Base-by-base conservation (phyloP, 1,284 basidiomycete species). In the Thecaphora frezii region DNA sequence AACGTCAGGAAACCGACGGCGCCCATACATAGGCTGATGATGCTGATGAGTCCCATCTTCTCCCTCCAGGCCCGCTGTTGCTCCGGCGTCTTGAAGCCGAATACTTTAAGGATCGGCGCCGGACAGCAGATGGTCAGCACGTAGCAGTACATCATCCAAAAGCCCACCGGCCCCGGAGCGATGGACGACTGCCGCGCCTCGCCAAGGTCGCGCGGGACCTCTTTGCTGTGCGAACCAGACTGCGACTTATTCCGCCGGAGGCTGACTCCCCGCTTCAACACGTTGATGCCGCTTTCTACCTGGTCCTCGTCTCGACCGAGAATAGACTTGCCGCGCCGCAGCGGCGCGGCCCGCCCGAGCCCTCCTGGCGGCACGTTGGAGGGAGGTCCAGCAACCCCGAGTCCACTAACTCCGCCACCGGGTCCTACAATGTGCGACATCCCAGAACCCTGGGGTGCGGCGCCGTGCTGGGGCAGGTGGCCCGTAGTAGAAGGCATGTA, bases 1-100 rank as follows among this genome's bases (percentile, higher is more conserved):
- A 99, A 99, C 2, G 94, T 98, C 78, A 99, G 84, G 85, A 93
- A 98, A 80, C 93, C 94, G 77, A 99, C 96, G 44, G 83, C 85
- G 22, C 89, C 88, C 94, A 98, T 97, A 66, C 93, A 85, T 21
- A 80, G 9, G 18, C 86, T 78, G 71, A 96, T 91, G 80, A 97
- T 85, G 64, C 84, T 83, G 54, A 99, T 83, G 28, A 99, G 85
- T 33, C 94, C 94, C 81, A 97, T 93, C 83, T 99, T 99, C 81
- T 98, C 94, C 62, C 96, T 85, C 91, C 93, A 99, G 40, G 94
- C 94, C 50, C 92, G 87, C 80, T 94, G 92, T 71, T 91, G 89
- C 69, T 98, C 96, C 0, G 92, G 90, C 19, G 89, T 94, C 57
- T 86, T 85, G 71, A 97, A 89, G 55, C 93, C 92, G 88, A 74